A percentile compares a stretch with the other conserved stretches of the same genome.
These are phyloP conservation scores for Amanita subjunquillea DNA, from an alignment of 768 basidiomycete genomes.

Conservation along the genomic window DNA sequence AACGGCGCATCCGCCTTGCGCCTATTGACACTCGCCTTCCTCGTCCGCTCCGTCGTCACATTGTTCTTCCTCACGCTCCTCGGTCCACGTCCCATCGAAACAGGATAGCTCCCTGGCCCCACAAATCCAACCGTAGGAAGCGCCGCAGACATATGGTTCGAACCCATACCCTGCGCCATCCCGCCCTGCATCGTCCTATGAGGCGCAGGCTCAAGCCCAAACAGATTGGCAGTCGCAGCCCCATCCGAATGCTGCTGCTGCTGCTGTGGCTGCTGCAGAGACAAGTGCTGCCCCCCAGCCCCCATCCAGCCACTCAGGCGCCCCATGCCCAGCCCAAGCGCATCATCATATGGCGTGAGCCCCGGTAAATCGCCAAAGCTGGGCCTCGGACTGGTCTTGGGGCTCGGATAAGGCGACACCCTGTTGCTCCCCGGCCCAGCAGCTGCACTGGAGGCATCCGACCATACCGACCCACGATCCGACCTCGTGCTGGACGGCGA, in stretches of 20 bases:
- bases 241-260: neutral
- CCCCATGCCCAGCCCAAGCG: neutral
- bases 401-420: slow-evolving; percentile 57
- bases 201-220: neutral
- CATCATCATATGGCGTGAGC: slow-evolving; percentile 15
- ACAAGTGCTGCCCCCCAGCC: neutral
- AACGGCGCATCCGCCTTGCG: slow-evolving; percentile 87
- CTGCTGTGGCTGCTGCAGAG: neutral
- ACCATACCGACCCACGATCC: slow-evolving; percentile 28
- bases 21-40: slow-evolving; percentile 75
- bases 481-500: slow-evolving; percentile 31
- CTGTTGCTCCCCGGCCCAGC: slow-evolving; percentile 15
- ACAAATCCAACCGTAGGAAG: neutral
- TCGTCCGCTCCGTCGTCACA: slow-evolving; percentile 86
- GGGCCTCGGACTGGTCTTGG: slow-evolving; percentile 52
- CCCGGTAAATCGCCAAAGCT: slow-evolving; percentile 40
- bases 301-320: neutral
- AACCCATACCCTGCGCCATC: neutral
- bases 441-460: slow-evolving; percentile 9
- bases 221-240: neutral
- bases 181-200: neutral
- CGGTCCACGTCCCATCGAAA: neutral
- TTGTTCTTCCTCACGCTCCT: slow-evolving; percentile 46
- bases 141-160: neutral
- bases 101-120: neutral